Base-by-base conservation (phyloP, 208 protist genomes). In the Leishmania tarentolae region DNA sequence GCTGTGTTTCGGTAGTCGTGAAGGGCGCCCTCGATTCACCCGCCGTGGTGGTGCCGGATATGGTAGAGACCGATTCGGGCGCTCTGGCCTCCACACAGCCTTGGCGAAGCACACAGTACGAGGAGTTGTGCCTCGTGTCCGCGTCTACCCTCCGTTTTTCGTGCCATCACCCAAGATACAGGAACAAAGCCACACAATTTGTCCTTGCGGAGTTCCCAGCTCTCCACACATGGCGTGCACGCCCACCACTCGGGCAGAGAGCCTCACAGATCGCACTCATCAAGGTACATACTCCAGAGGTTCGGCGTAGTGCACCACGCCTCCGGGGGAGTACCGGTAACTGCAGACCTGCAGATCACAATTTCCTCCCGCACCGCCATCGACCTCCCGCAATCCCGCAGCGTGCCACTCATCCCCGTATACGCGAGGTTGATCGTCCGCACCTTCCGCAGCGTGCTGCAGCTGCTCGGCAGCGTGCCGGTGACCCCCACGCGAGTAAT, bases 381-480 rank as follows among this genome's bases (percentile, higher is more conserved):
- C n/a, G n/a, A n/a, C n/a, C n/a, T n/a, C n/a, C n/a, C n/a, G n/a
- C n/a, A 40, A n/a, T n/a, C n/a, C n/a, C n/a, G n/a, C n/a, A 82
- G n/a, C 3, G 59, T 82, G 71, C 78, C 78, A 15, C 28, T 31
- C 17, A 82, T 4, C 13, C n/a, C n/a, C 42, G 24, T 70, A 9
- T 5, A 37, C 6, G 31, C 65, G 9, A 70, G 6, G 11, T 70
- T 44, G 35, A 70, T 70, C 9, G 31, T 70, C 9, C 4, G 4
- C 9, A 70, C 2, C 9, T 37, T 9, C 35, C 6, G 24, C 37
- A 70, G 24, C 65, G 4, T 70, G 6, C 35, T 31, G 47, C 76
- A 80, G 65, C 65, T 68, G 65, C 44, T 40, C 2, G 74, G 74
- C 3, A 78, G 74, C 21, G 74, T 78, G 37, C 74, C 74, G 53